Conservation (phyloP, 805 yeast species). For the Lipomyces spencermartinsiae region DNA sequence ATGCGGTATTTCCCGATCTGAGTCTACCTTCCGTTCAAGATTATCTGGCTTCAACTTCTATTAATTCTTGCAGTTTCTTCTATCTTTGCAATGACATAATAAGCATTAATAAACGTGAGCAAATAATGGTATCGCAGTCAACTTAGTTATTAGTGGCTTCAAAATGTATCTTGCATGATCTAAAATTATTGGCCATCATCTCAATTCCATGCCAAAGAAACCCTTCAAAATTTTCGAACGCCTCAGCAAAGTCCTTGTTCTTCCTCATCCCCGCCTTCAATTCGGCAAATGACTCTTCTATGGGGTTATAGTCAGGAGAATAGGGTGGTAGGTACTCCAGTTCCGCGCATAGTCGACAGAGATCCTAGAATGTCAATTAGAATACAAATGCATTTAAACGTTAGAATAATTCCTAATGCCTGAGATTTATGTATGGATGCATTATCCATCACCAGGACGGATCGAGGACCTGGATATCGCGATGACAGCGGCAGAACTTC, state of each 20-base stretch:
- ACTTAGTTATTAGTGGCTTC: no score
- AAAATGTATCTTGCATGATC: neutral
- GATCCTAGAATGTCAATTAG: no score
- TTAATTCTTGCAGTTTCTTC: neutral
- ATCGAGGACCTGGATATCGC: conserved; percentile 6
- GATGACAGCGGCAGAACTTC: conserved; percentile 2
- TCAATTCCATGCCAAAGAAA: conserved; percentile 7
- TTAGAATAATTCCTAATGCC: no score
- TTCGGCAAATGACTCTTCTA: neutral
- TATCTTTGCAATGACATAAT: neutral
- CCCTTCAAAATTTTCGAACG: neutral
- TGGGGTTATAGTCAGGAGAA: neutral
- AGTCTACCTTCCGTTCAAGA: neutral
- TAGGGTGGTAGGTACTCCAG: neutral
- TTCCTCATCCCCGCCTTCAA: neutral
- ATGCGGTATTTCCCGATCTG: neutral
- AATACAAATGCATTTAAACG: no score
- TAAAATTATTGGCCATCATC: conserved; percentile 6
- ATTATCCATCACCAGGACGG: no score
- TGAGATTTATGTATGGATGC: no score
- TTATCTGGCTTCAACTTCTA: neutral
- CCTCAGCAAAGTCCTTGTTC: neutral
- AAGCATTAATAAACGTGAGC: no score
- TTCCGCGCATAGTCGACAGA: neutral
- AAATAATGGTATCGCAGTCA: no score